Conservation (phyloP, 345 rosid species). For the Citrus maxima region DNA sequence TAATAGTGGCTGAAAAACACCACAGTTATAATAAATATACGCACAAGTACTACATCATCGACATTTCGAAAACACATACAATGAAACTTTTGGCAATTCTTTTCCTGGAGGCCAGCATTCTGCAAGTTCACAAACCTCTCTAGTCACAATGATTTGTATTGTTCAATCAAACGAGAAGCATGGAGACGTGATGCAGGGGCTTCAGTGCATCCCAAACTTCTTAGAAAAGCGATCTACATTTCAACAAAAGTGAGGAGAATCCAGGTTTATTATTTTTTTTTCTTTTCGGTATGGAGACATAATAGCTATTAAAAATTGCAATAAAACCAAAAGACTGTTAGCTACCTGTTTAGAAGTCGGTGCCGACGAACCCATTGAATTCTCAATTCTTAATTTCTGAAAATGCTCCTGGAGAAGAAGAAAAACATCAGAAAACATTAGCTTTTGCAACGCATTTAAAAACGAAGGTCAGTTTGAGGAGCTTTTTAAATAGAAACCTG, state of each 20-base stretch:
- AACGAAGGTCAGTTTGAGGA: neutral
- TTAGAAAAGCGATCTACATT: slow-evolving; percentile 63
- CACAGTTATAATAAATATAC: neutral
- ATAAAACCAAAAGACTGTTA: too few species aligned
- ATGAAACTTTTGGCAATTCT: neutral
- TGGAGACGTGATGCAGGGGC: slow-evolving; percentile 86
- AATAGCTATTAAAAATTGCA: neutral
- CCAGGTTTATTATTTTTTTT: neutral
- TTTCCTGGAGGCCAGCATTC: neutral
- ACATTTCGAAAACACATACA: neutral
- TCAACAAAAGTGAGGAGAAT: neutral
- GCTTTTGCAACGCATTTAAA: neutral
- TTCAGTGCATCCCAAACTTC: slow-evolving; percentile 78
- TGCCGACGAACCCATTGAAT: slow-evolving; percentile 74
- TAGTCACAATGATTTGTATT: slow-evolving; percentile 70
- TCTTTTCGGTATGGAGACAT: neutral
- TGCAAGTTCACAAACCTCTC: neutral
- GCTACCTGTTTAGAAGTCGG: slow-evolving; percentile 86
- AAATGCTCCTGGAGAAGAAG: slow-evolving; percentile 65
- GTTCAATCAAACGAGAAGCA: slow-evolving; percentile 87
- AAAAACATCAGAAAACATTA: neutral
- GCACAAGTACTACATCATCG: neutral
- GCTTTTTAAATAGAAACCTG: neutral
- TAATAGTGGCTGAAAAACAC: too few species aligned
- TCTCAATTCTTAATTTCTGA: slow-evolving; percentile 78